Base-by-base conservation (phyloP, 768 basidiomycete species). In the Hemileccinum impolitum region DNA sequence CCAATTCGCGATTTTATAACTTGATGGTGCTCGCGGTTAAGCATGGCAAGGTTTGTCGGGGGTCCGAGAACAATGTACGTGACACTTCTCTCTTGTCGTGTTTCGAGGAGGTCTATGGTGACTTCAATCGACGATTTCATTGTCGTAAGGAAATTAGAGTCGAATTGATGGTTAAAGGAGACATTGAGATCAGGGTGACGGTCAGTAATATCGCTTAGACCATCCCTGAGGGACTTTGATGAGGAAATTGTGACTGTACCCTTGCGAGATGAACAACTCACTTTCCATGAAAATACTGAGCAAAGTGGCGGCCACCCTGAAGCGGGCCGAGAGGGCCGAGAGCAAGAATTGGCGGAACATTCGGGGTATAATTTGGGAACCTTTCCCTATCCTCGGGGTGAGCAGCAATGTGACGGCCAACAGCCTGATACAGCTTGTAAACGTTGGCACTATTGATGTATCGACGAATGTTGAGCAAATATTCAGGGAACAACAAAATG, bases 201-300 rank as follows among this genome's bases (percentile, higher is more conserved):
- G 39, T 73, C 59, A 7, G 75, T 67, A 42, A 89, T 87, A 30
- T 71, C 72, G 2, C 80, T 75, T 13, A 90, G 65, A 15, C 89
- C 89, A 64, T 90, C 89, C 61, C 87, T 90, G 57, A 12, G 35
- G 15, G 4, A 36, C 19, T 30, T 30, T 23, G 13, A 35, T 35
- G 28, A 41, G 45, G 28, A 36, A 45, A 51, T 40, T 52, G 26
- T 19, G 45, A 23, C 4, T 2, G 28, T 51, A 32, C 30, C 13
- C 14, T 23, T 13, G 3, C 14, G 15, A 23, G 23, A 43, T 34
- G 18, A 25, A 32, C 12, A 11, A 66, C 72, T 35, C 53, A 82
- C 89, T 76, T 80, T 58, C 90, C 90, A 57, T 91, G 90, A 60
- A 96, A 95, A 63, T 90, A 92, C 54, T 84, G 76, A 13, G 93